phyloP scores from a whole-genome alignment of 2,329 filamentous ascomycete species.

The Xylaria digitata region DNA sequence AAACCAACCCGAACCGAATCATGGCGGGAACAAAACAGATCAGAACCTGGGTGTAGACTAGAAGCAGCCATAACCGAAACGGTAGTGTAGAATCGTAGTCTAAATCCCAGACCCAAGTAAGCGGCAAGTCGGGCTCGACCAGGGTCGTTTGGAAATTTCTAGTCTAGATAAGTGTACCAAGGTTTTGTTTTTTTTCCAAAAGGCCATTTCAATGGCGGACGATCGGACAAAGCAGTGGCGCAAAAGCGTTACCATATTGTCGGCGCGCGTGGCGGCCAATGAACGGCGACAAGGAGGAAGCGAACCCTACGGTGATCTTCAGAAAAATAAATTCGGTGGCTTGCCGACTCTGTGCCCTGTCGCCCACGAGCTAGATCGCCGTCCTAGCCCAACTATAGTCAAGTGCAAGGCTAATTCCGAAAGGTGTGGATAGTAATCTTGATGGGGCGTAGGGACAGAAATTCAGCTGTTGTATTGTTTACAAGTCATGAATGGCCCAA shows the following conservation, averaged over 20 bases:
- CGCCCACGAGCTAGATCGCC: slow-evolving; percentile 20
- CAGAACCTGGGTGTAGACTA: neutral
- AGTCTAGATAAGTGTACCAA: neutral
- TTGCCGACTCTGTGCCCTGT: slow-evolving; percentile 31
- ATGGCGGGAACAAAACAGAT: slow-evolving; percentile 6
- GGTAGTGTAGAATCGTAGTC: too few relatives aligned
- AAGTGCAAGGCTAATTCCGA: slow-evolving; percentile 20
- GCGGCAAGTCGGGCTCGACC: slow-evolving; percentile 14
- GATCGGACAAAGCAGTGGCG: slow-evolving; percentile 22
- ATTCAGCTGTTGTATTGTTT: slow-evolving; percentile 15
- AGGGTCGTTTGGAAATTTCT: neutral
- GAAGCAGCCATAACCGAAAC: too few relatives aligned
- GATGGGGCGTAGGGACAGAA: slow-evolving; percentile 19
- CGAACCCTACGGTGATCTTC: slow-evolving; percentile 31
- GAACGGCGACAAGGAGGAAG: neutral
- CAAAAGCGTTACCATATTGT: slow-evolving; percentile 33
- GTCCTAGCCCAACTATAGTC: slow-evolving; percentile 28
- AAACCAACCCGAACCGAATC: neutral
- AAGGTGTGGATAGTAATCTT: slow-evolving; percentile 33
- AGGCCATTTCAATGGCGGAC: slow-evolving; percentile 10
- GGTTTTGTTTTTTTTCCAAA: slow-evolving; percentile 9
- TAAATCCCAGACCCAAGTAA: slow-evolving; percentile 3
- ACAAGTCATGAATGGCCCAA: slow-evolving; percentile 19
- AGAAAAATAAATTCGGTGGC: slow-evolving; percentile 20
- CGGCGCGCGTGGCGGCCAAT: slow-evolving; percentile 38